phyloP scores from a whole-genome alignment of 2,329 filamentous ascomycete genomes.

The Aspergillus ochraceoroseus region DNA sequence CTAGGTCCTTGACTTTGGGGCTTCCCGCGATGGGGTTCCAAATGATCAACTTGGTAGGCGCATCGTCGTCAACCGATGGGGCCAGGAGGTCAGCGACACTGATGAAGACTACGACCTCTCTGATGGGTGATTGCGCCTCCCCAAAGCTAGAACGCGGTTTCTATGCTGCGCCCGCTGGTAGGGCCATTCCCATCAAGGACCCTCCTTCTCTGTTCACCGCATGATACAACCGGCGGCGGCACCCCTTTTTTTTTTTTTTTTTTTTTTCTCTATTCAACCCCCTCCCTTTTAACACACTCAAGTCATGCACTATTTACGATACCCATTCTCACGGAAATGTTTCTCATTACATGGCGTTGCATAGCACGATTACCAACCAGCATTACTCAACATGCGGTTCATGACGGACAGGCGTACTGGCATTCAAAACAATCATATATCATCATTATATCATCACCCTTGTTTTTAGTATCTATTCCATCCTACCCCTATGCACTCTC shows the following conservation, averaged over 20 bases:
- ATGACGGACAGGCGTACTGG: slow-evolving; percentile 35
- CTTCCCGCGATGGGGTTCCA: slow-evolving; percentile 79
- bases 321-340: slow-evolving; percentile 34
- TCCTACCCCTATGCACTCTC: slow-evolving; percentile 1
- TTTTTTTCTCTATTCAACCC: slow-evolving; percentile 7
- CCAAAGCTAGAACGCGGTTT: neutral
- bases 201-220: slow-evolving; percentile 1
- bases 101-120: slow-evolving; percentile 35
- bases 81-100: slow-evolving; percentile 35
- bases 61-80: slow-evolving; percentile 51
- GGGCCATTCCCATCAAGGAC: neutral
- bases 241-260: slow-evolving; percentile 9
- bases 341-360: slow-evolving; percentile 32
- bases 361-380: slow-evolving; percentile 42
- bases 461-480: slow-evolving; percentile 10
- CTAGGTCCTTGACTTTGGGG: slow-evolving; percentile 95
- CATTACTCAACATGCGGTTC: slow-evolving; percentile 34
- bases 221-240: slow-evolving; percentile 6
- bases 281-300: slow-evolving; percentile 19
- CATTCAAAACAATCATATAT: slow-evolving; percentile 21
- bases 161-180: slow-evolving; percentile 3
- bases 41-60: slow-evolving; percentile 72
- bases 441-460: no score
- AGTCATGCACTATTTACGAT: slow-evolving; percentile 32
- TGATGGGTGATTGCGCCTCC: slow-evolving; percentile 17